These are phyloP conservation scores for Buxus sempervirens DNA, from an alignment of 164 flowering plant genomes.

Conservation along the genomic window DNA sequence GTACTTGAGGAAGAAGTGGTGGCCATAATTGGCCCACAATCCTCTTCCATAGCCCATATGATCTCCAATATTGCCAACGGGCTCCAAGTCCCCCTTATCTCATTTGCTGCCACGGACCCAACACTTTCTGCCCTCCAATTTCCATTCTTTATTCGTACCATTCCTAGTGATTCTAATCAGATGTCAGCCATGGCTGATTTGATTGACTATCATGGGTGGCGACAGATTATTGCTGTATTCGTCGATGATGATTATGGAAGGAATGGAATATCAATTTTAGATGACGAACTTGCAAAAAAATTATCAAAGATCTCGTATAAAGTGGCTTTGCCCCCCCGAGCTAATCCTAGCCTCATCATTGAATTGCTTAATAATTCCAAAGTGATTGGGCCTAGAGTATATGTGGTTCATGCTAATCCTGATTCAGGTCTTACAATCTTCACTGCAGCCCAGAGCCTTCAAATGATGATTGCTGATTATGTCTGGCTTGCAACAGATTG, in stretches of 20 bases:
- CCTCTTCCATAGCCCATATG: slow-evolving; percentile 74
- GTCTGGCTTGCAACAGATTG: slow-evolving; percentile 88
- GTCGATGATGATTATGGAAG: slow-evolving; percentile 76
- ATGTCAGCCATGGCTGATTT: slow-evolving; percentile 79
- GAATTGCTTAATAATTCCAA: slow-evolving; percentile 37
- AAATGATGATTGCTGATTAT: slow-evolving; percentile 57
- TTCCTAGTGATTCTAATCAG: slow-evolving; percentile 60
- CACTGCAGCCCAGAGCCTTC: slow-evolving; percentile 42
- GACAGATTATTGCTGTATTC: slow-evolving; percentile 53
- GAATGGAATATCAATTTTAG: slow-evolving; percentile 59
- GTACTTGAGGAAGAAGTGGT: slow-evolving; percentile 54
- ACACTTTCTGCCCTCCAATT: slow-evolving; percentile 74
- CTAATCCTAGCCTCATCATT: slow-evolving; percentile 23
- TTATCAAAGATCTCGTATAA: slow-evolving; percentile 38
- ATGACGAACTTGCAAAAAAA: slow-evolving; percentile 45
- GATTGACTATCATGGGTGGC: slow-evolving; percentile 55
- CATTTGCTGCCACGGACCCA: slow-evolving; percentile 84
- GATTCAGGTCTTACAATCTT: slow-evolving; percentile 51
- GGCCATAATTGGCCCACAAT: slow-evolving; percentile 80
- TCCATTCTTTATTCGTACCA: slow-evolving; percentile 61
- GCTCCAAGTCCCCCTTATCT: slow-evolving; percentile 72
- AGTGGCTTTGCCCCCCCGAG: slow-evolving; percentile 34
- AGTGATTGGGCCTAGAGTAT: slow-evolving; percentile 56
- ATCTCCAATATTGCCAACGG: slow-evolving; percentile 57
- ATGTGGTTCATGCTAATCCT: slow-evolving; percentile 65